Percentiles rank a stretch among this genome's conserved stretches.
Conservation (phyloP, 805 yeast genomes). For the Metschnikowia dekortorum region DNA sequence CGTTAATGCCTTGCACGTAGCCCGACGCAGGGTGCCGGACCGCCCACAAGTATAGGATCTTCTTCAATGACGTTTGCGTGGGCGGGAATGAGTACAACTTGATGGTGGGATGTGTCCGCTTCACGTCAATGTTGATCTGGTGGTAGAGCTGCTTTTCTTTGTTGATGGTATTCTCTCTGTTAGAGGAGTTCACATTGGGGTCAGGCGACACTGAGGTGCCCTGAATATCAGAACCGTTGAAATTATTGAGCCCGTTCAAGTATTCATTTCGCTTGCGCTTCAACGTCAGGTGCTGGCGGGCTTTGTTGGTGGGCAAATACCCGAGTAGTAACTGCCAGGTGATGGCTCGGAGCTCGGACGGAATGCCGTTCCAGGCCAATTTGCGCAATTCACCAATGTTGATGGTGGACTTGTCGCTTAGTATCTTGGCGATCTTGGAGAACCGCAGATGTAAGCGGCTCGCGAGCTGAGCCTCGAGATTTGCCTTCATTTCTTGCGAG, state of each 20-base stretch:
- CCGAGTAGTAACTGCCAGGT: conserved; percentile 91
- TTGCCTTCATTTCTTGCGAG: conserved; percentile 35
- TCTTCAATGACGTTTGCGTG: conserved; percentile 76
- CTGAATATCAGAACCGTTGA: conserved; percentile 34
- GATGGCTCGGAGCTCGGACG: conserved; percentile 70
- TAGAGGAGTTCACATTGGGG: conserved; percentile 12
- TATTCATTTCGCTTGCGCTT: conserved; percentile 84
- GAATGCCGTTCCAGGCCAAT: conserved; percentile 93
- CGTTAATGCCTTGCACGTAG: conserved; percentile 96
- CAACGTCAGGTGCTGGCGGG: conserved; percentile 65
- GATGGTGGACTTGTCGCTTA: conserved; percentile 48
- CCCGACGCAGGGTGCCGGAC: conserved; percentile 97
- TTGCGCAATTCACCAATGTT: conserved; percentile 68
- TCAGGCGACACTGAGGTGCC: conserved; percentile 11
- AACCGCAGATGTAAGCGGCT: conserved; percentile 61
- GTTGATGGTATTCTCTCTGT: conserved; percentile 34
- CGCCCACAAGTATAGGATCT: conserved; percentile 88
- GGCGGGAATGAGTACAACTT: conserved; percentile 62
- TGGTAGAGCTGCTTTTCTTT: conserved; percentile 81
- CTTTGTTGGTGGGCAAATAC: conserved; percentile 80
- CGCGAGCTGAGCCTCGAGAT: conserved; percentile 50
- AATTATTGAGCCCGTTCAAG: conserved; percentile 64
- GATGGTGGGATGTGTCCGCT: conserved; percentile 86
- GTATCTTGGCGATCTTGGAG: conserved; percentile 59
- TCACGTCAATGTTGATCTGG: conserved; percentile 91